Base-by-base conservation (phyloP, 2,329 filamentous ascomycete species). In the Paecilomyces fulvus region DNA sequence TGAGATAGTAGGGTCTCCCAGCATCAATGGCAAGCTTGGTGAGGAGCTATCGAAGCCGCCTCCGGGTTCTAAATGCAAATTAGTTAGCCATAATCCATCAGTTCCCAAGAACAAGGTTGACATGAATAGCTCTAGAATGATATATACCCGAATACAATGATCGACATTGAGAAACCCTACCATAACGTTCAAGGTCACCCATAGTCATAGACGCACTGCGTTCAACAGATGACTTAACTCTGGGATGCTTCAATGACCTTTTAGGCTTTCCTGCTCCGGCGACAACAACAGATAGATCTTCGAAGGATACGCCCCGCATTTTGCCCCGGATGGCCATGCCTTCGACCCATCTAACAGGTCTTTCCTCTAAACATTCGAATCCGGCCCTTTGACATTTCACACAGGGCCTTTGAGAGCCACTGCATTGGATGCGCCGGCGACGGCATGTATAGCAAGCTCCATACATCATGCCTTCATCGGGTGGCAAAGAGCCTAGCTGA, bases 251-350 rank as follows among this genome's bases (percentile, higher is more conserved):
- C 1, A n/a, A 5, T 9, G 6, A 9, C 6, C 17, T 3, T 9
- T 43, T 20, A 43, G 20, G 37, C 3, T 20, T 20, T 17, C 8
- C 17, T 43, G 37, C 2, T 20, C 37, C 7, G 5, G 14, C 17
- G 5, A 17, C 6, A 43, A 1, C 5, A n/a, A 9, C 37, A 17
- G 4, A 9, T 43, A 6, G 14, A 20, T 43, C 37, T 17, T 37
- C 12, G 3, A 43, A 17, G 3, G n/a, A 43, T 2, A 20, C 37
- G 7, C 37, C 37, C 37, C 37, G 37, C 37, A 69, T 61, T 23
- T 64, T 65, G 10, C 70, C 69, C 9, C 70, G 70, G 52, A 71
- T 67, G 6, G 67, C 67, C n/a, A 71, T 66, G 5, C 70, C 70
- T 50, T 68, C 63, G 3, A 72, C 70, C 70, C 70, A 73, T 61